Conservation (phyloP, 1,139 yeast species). For the Yamadazyma atmosphaerica region DNA sequence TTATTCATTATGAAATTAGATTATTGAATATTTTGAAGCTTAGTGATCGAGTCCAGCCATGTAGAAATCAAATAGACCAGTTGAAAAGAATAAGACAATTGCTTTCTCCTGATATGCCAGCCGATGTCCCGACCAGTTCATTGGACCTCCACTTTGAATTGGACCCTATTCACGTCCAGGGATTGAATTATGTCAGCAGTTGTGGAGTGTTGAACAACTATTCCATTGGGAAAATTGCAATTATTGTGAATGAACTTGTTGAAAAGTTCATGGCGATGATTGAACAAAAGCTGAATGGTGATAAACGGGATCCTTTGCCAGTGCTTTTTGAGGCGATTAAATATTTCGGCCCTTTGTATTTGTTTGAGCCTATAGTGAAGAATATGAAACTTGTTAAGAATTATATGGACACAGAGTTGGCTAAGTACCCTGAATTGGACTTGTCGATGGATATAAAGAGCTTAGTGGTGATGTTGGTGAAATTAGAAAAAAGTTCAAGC, state of each 20-base stretch:
- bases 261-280: conserved; percentile 8
- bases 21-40: conserved; percentile 20
- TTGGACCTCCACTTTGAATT: neutral
- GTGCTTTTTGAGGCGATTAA: conserved; percentile 18
- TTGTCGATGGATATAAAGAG: conserved; percentile 13
- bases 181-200: conserved; percentile 16
- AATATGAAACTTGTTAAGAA: conserved; percentile 6
- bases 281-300: conserved; percentile 2
- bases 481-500: conserved; percentile 11
- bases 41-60: conserved; percentile 11
- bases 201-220: conserved; percentile 16
- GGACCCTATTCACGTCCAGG: conserved; percentile 23
- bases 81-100: neutral
- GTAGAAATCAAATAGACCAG: conserved; percentile 15
- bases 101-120: neutral
- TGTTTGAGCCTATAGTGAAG: conserved; percentile 17
- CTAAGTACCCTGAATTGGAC: conserved; percentile 15
- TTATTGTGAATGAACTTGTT: conserved; percentile 10
- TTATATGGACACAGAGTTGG: conserved; percentile 14
- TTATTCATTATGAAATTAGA: conserved; percentile 17
- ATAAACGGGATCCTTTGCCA: conserved; percentile 13
- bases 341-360: conserved; percentile 22
- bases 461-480: conserved; percentile 14
- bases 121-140: too few relatives aligned
- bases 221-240: conserved; percentile 20